Base-by-base conservation (phyloP, 1,284 basidiomycete genomes). In the Trichosporon sp. region DNA sequence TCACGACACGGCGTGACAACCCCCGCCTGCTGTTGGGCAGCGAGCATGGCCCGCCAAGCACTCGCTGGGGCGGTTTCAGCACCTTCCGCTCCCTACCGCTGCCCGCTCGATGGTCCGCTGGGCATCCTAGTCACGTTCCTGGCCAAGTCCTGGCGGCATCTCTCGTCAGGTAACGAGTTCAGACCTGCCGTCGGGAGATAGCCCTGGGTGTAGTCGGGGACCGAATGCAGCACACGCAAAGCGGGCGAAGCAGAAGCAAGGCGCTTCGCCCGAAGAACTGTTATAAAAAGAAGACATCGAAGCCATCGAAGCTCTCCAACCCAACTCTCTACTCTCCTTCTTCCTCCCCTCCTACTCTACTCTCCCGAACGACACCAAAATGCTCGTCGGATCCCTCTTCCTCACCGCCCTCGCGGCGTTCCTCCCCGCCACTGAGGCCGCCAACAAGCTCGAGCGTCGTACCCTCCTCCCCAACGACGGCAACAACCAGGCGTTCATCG, bases 401-500 rank as follows among this genome's bases (percentile, higher is more conserved):
- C 11, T 31, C 23, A 31, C 56, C 8, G 56, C 56, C 56, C 27
- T 31, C 18, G 56, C 56, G 27, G 56, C 56, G 12, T 31, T 60
- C 56, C 29, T 60, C 3, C 56, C 56, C 29, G 27, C 29, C 18
- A n/a, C 56, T 5, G 18, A 29, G 29, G 56, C 56, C 27, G 56
- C 27, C 56, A 60, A 31, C 56, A 21, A 13, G 1, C 27, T 60
- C 27, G 15, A 60, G 56, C n/a, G 18, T 13, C 56, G 56, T 31
- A 60, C 56, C 8, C 27, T 60, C 15, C 56, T 60, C 11, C 56
- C 56, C 15, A 32, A 29, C 56, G 56, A 60, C 31, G 56, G 56
- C 56, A 60, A 60, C 56, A 60, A 60, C 56, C 29, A 60, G 15
- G 56, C 56, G 1, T 60, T 60, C 56, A 60, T 60, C 56, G 56